Evolutionary conservation across 139 green algal species (phyloP), one percentile per base, ranked within the genome.

Genomic region (Pedinophyceae sp.): DNA sequence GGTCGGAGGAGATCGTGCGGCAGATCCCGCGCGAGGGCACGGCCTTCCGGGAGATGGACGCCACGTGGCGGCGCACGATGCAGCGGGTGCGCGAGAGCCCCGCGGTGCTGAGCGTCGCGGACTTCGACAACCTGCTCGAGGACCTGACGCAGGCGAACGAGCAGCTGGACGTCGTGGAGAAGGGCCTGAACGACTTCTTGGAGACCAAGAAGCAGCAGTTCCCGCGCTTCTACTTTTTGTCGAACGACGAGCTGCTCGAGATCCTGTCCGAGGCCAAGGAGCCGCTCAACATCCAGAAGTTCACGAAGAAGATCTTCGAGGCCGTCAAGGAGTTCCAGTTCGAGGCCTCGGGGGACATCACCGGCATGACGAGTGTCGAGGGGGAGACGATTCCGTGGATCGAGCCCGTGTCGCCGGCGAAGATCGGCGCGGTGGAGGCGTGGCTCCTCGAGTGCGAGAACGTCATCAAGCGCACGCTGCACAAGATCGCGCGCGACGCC

Each of bases 221-320:
- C 68, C 75, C 78, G 2, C 66, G 75, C 41, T 86, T 88, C 68
- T 88, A 81, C 61, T 88, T 88, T 70, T 59, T 88, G 2, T 85
- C 78, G 26, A 88, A 88, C 61, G 76, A 84, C 52, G 68, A 81
- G 69, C 67, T 86, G 60, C 70, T 86, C 2, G 78, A 86, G 70
- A 87, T 87, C 40, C 66, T 87, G 27, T 72, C 57, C 30, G 77
- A 88, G 69, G 71, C 66, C 30, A 83, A 83, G 64, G 79, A 85
- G 46, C 80, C 80, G 6, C 60, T 80, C 26, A 72, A 75, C 0
- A 76, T 88, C 56, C 79, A 88, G 68, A 75, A 78, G 2, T 83
- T 83, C 34, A 61, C 79, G 28, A 78, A 79, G 27, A 83, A 83
- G 65, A 78, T 65, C 62, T 75, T 79, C 55, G 70, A 78, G 61